Conservation (phyloP, 148 eudicot species). For the Polygonum maritimum region DNA sequence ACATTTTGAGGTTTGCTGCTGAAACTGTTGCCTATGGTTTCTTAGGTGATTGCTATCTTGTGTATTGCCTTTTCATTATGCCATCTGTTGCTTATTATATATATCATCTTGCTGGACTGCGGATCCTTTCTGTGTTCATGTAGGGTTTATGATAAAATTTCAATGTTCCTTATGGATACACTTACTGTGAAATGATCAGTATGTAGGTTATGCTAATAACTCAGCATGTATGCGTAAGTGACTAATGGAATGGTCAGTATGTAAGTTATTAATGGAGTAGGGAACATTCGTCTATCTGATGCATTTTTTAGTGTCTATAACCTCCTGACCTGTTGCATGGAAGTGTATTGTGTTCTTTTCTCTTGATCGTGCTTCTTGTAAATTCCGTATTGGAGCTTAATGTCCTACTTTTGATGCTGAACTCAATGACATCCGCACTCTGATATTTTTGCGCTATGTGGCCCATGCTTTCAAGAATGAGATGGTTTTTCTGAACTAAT, state of each 20-base stretch:
- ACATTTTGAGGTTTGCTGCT: conserved; percentile 47
- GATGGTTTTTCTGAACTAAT: background rate
- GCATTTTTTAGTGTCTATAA: background rate
- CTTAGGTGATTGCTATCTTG: background rate
- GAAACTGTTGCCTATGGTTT: background rate
- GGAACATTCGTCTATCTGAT: background rate
- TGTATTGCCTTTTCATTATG: too few relatives aligned
- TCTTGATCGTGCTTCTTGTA: background rate
- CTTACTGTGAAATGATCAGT: background rate
- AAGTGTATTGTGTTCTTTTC: background rate
- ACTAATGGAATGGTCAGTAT: background rate
- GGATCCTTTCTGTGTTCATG: too few relatives aligned
- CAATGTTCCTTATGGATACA: background rate
- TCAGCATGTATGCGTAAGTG: background rate
- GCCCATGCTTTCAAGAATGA: background rate
- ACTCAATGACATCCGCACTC: background rate
- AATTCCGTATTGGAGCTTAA: too few relatives aligned
- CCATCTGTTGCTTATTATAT: too few relatives aligned
- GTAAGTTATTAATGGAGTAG: background rate
- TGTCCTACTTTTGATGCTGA: background rate
- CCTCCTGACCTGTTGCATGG: background rate
- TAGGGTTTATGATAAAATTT: too few relatives aligned
- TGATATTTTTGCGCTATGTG: background rate
- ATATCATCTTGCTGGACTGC: too few relatives aligned
- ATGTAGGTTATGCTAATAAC: background rate